phyloP scores from a whole-genome alignment of 2,329 filamentous ascomycete genomes.

The Monilinia laxa region DNA sequence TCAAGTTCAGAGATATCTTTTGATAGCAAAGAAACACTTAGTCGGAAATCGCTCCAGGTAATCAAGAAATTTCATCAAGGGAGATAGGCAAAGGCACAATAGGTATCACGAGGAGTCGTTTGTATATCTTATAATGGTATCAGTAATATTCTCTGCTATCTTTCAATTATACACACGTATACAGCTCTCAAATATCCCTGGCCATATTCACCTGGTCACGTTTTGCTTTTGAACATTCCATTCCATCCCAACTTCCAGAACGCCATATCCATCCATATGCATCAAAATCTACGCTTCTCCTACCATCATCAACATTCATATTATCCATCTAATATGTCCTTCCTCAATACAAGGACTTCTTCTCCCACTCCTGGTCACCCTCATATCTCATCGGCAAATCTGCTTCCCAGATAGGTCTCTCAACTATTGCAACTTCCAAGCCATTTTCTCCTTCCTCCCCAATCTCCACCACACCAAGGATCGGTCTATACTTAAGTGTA shows the following conservation, averaged over 20 bases:
- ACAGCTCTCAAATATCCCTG: background rate
- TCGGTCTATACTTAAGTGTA: constrained; percentile 92
- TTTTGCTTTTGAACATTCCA: constrained; percentile 16
- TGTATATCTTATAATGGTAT: constrained; percentile 12
- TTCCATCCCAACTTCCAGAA: constrained; percentile 13
- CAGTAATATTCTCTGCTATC: constrained; percentile 5
- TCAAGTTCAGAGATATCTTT: background rate
- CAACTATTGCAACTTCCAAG: constrained; percentile 82
- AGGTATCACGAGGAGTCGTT: background rate
- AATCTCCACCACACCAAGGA: constrained; percentile 67
- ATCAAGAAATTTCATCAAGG: background rate
- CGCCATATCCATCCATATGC: constrained; percentile 18
- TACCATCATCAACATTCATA: background rate
- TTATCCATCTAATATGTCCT: constrained; percentile 4
- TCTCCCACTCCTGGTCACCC: constrained; percentile 54
- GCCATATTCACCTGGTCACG: constrained; percentile 5
- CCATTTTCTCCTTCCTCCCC: constrained; percentile 39
- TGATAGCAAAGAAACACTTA: background rate
- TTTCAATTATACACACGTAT: constrained; percentile 12
- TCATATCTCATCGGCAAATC: constrained; percentile 72
- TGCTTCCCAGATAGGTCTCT: constrained; percentile 81
- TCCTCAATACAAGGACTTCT: constrained; percentile 16
- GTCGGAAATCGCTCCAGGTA: background rate
- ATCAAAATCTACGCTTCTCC: background rate
- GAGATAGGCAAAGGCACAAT: background rate